Percentiles rank a stretch among this genome's conserved stretches.
These are phyloP conservation scores for Annulohypoxylon nitens DNA, from an alignment of 495 filamentous ascomycete genomes.

Conservation along the genomic window DNA sequence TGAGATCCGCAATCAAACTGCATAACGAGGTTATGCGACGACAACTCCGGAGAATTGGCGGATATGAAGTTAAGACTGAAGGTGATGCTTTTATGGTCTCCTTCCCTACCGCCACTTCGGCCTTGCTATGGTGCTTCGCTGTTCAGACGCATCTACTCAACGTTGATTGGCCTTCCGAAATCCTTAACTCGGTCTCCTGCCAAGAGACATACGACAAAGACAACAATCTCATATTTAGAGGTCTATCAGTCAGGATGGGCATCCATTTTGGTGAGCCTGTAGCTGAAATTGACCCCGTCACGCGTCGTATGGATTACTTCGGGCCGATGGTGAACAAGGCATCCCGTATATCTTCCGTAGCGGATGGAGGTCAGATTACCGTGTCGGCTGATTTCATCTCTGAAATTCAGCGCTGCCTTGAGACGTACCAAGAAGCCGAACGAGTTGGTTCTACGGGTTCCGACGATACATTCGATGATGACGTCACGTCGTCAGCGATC, in stretches of 20 bases:
- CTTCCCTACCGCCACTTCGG: conserved; percentile 93
- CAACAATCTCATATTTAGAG: conserved; percentile 89
- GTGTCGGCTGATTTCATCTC: conserved; percentile 96
- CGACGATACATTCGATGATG: conserved; percentile 78
- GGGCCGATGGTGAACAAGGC: conserved; percentile 99
- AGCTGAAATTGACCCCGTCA: conserved; percentile 94
- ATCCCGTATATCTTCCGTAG: conserved; percentile 89
- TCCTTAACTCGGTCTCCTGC: conserved; percentile 86
- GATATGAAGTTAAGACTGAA: conserved; percentile 99
- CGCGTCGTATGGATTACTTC: conserved; percentile 99
- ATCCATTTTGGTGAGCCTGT: conserved; percentile 95
- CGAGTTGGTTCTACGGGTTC: conserved; percentile 74
- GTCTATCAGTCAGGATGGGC: conserved; percentile 96
- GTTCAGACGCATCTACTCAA: conserved; percentile 89
- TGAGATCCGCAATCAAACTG: conserved; percentile 94
- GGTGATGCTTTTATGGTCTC: conserved; percentile 99
- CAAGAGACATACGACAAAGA: conserved; percentile 85
- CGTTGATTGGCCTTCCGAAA: conserved; percentile 92
- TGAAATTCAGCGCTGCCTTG: conserved; percentile 91
- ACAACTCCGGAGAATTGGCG: conserved; percentile 91
- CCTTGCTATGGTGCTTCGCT: conserved; percentile 94
- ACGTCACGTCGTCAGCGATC: conserved; percentile 76
- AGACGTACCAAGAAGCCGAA: conserved; percentile 83
- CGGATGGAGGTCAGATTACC: conserved; percentile 97
- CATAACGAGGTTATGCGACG: conserved; percentile 97